Percentiles rank a stretch among this genome's conserved stretches.
Conservation (phyloP, 225 moss, liverwort and hornwort species). For the Neckera pumila region DNA sequence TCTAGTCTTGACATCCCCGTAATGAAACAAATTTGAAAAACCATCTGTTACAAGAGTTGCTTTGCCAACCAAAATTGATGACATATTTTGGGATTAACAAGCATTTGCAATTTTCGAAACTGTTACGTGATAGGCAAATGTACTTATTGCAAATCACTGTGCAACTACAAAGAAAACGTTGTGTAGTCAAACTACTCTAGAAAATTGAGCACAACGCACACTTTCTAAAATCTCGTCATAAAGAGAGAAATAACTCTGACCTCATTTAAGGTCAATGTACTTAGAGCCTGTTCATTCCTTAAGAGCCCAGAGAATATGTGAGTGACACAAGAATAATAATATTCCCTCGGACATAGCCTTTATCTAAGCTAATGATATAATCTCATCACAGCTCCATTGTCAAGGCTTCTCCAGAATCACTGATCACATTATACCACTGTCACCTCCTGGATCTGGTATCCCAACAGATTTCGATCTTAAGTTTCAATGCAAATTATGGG, state of each 20-base stretch:
- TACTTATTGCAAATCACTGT: neutral
- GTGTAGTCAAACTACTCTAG: neutral
- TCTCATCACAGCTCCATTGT: neutral
- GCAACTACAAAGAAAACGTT: neutral
- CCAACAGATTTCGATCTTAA: neutral
- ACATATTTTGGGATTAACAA: too few species aligned
- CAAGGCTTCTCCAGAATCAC: neutral
- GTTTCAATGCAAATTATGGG: neutral
- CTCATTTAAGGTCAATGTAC: neutral
- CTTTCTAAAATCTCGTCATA: neutral
- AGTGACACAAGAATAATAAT: neutral
- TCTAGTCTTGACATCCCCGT: neutral
- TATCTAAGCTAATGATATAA: neutral
- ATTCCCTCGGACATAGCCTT: neutral
- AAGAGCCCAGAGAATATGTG: neutral
- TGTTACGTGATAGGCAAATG: neutral
- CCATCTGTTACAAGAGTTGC: neutral
- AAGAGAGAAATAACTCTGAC: neutral
- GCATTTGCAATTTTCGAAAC: neutral
- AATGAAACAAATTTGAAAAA: neutral
- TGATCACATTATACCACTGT: neutral
- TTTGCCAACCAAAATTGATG: neutral
- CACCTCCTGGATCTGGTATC: neutral
- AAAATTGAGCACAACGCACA: neutral
- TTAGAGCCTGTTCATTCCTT: neutral